Evolutionary conservation across 495 filamentous ascomycete species (phyloP), one percentile per base, ranked within the genome.

Genomic region (Talaromyces stipitatus): DNA sequence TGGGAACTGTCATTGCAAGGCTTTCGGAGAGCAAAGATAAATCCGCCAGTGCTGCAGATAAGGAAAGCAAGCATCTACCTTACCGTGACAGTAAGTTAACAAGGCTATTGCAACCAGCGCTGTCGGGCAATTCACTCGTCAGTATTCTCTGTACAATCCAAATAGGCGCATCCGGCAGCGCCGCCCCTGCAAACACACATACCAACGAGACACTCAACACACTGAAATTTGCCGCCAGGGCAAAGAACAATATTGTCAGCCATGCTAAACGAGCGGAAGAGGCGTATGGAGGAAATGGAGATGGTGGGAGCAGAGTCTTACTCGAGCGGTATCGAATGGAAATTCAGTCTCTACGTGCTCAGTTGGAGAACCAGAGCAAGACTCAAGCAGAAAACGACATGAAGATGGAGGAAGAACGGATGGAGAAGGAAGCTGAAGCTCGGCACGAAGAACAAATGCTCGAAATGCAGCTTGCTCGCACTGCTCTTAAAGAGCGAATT

Each of bases 31-130:
- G 85, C 53, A 96, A 95, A 65, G 92, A 96, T 46, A 94, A 90
- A 66, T 78, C 87, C 26, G 82, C 82, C 30, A 90, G 89, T 64
- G 69, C 78, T 2, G 80, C 78, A 4, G 88, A 94, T 66, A 89
- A 87, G 64, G 88, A 91, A 60, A 84, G 81, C 38, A 91, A 91
- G 70, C 94, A 98, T 81, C 67, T 98, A 56, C 94, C 94, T 4
- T 97, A 96, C 70, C 81, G 94, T 63, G 95, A 98, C 69, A 96
- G 91, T 79, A 98, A 98, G 70, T 84, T 98, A 56, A 98, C 94
- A 20, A 79, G 94, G 68, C 72, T 98, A 26, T 78, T 98, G 26
- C 94, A 98, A 70, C 90, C 91, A 52, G 95, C 94, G 6, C 74
- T 98, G 48, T 95, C 92, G 1, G 94, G 94, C 20, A 88, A 92